Evolutionary conservation across 1,284 basidiomycete species (phyloP), one percentile per base, ranked within the genome.

Genomic region (Sanghuangporus baumii): DNA sequence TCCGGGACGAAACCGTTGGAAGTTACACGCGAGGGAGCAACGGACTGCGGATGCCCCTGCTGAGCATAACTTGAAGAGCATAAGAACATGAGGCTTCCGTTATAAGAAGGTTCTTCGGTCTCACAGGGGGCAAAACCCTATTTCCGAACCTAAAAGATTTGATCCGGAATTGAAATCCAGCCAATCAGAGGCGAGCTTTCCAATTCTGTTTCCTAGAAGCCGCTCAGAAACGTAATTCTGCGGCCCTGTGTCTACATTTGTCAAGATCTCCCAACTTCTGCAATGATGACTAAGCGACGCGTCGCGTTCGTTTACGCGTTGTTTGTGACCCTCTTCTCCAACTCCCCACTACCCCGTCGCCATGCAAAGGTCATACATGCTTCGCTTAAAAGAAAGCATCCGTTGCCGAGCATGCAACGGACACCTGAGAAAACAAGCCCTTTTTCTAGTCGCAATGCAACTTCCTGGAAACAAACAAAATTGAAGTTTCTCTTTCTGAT

Each of bases 361-460:
- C 41, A 61, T 55, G 57, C 60, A 61, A 46, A 55, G 26, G 48
- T 65, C 52, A n/a, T 56, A 64, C 58, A 54, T 54, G 18, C 36
- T 41, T 20, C 38, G 41, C 14, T 26, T 51, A 26, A 26, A 51
- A 51, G 26, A 51, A 43, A 18, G 41, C 41, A 2, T 18, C 3
- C 14, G 12, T 20, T 16, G 50, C 50, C 50, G n/a, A 50, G 20
- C 47, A n/a, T 50, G 14, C 47, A 50, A 18, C 18, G 9, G 3
- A 58, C 61, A n/a, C 60, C 64, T 37, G 52, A 66, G 37, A 59
- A 62, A 36, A 63, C 66, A 66, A 63, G 66, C 40, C 64, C 41
- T 61, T 20, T 38, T 69, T 67, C 58, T 55, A 63, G 63, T 62
- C 63, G 38, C 52, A 23, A n/a, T 8, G 34, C 31, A n/a, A 54